These are phyloP conservation scores for Melaleuca alternifolia DNA, from an alignment of 345 rosid genomes.

Conservation along the genomic window DNA sequence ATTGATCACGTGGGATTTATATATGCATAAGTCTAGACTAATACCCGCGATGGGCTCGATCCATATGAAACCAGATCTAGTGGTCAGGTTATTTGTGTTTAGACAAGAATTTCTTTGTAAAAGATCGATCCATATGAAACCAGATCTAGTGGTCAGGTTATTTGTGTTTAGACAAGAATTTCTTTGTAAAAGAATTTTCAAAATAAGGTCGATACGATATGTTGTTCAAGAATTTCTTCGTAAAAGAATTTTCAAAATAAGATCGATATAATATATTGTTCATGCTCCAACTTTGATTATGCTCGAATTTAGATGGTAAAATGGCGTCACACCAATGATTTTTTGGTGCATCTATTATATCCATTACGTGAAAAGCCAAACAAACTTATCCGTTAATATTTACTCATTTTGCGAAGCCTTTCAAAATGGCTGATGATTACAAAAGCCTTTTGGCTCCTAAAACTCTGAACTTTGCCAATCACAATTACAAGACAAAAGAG, in stretches of 20 bases:
- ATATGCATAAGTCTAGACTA: neutral
- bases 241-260: rapidly evolving
- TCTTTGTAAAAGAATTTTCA: rapidly evolving
- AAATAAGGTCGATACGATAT: neutral
- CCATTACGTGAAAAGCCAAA: neutral
- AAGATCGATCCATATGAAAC: neutral
- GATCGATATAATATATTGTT: neutral
- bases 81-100: neutral
- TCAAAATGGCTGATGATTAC: neutral
- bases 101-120: neutral
- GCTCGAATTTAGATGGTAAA: neutral
- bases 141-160: neutral
- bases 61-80: neutral
- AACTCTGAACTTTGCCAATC: neutral
- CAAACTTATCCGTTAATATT: neutral
- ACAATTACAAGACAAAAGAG: too few relatives aligned
- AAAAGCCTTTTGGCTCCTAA: neutral
- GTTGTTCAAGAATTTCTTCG: neutral
- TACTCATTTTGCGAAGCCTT: neutral
- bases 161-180: neutral
- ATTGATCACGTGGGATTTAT: neutral
- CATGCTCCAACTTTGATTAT: neutral
- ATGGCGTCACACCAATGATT: neutral
- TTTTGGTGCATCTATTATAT: neutral
- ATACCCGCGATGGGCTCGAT: neutral